Percentiles rank a stretch among this genome's conserved stretches.
Evolutionary conservation across 2,329 filamentous ascomycete genomes (phyloP).

Genomic region (Botrytis pseudocinerea): DNA sequence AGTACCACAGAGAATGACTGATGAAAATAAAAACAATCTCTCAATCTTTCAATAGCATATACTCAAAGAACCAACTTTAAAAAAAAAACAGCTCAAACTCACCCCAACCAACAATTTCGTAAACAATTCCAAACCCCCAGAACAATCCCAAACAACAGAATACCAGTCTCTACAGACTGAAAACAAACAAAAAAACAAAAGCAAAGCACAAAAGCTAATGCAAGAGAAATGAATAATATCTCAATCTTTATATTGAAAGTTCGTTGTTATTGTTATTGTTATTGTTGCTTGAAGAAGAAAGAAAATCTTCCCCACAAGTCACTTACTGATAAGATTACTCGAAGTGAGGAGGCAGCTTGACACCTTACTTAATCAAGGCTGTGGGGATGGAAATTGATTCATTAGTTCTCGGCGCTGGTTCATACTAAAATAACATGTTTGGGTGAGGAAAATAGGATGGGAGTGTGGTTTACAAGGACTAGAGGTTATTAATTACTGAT

Average conservation of each 20-base stretch:
- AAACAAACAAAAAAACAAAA: no score
- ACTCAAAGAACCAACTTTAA: no score
- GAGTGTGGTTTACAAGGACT: accelerated
- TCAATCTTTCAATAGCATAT: accelerated
- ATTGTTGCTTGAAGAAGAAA: background rate
- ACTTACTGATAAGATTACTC: background rate
- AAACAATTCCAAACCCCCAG: no score
- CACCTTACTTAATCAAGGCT: background rate
- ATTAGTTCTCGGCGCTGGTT: background rate
- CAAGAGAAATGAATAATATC: background rate
- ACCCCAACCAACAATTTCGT: background rate
- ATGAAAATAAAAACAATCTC: no score
- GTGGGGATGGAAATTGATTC: background rate
- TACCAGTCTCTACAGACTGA: background rate
- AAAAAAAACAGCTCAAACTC: background rate
- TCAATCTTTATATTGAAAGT: background rate
- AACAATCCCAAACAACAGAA: background rate
- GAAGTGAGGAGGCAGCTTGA: background rate
- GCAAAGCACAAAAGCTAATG: background rate
- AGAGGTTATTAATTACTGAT: background rate
- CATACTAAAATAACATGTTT: accelerated
- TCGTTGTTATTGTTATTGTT: background rate
- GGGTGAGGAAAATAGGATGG: background rate
- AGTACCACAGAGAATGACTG: accelerated
- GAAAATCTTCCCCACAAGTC: background rate